Percentiles rank a stretch among this genome's conserved stretches.
Conservation (phyloP, 345 rosid genomes). For the Aethionema arabicum region DNA sequence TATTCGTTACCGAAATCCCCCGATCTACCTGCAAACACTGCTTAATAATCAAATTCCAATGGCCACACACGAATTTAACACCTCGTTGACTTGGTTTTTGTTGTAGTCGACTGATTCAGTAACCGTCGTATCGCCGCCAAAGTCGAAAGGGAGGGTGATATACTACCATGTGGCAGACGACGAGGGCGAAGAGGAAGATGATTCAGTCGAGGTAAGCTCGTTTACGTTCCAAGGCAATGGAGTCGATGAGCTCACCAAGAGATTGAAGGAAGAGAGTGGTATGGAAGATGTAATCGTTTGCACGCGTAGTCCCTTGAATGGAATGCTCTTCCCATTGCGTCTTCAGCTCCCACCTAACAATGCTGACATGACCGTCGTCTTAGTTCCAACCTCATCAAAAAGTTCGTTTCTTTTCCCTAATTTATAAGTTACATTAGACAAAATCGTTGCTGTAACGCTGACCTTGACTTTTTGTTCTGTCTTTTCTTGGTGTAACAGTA, state of each 20-base stretch:
- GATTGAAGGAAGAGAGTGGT: conserved; percentile 71
- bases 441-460: conserved; percentile 4
- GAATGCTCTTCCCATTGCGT: conserved; percentile 75
- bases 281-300: conserved; percentile 68
- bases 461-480: conserved; percentile 8
- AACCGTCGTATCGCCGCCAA: conserved; percentile 59
- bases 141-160: conserved; percentile 80
- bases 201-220: conserved; percentile 48
- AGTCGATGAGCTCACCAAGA: conserved; percentile 69
- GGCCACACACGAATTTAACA: neutral
- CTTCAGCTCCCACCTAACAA: conserved; percentile 94
- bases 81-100: conserved; percentile 28
- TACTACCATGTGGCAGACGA: conserved; percentile 79
- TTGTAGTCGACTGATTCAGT: conserved; percentile 67
- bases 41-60: neutral
- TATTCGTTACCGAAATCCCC: no score
- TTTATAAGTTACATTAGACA: neutral
- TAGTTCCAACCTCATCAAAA: conserved; percentile 59
- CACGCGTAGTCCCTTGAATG: conserved; percentile 84
- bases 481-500: conserved; percentile 26
- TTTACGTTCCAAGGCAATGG: conserved; percentile 74
- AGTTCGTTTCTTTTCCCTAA: conserved; percentile 39
- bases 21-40: neutral
- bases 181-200: conserved; percentile 65
- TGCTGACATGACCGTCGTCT: conserved; percentile 75